phyloP scores from a whole-genome alignment of 176 grass and related monocot genomes.

The barley (Hordeum vulgare) region MorexV3_pseudomolecules_assembly NC_058524.1:380582432-380582931 shows the following conservation, averaged over 20 bases:
- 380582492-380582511: conserved; percentile 82
- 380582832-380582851: conserved; percentile 35
- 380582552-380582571: conserved; percentile 88
- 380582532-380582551: conserved; percentile 96
- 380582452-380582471: conserved; percentile 91
- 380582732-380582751: conserved; percentile 76
- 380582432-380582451: conserved; percentile 77
- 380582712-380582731: conserved; percentile 70
- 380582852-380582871: conserved; percentile 59
- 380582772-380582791: conserved; percentile 79
- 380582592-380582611: conserved; percentile 85
- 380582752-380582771: conserved; percentile 84
- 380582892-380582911: conserved; percentile 51
- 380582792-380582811: conserved; percentile 71
- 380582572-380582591: conserved; percentile 94
- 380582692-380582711: conserved; percentile 83
- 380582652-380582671: conserved; percentile 88
- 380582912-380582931: conserved; percentile 56
- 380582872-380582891: conserved; percentile 70
- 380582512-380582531: conserved; percentile 93
- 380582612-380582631: conserved; percentile 88
- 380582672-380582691: conserved; percentile 91
- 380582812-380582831: conserved; percentile 73
- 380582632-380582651: conserved; percentile 87
- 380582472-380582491: conserved; percentile 99